Percentiles rank a stretch among this genome's conserved stretches.
These are phyloP conservation scores for Leptomonas pyrrhocoris DNA, from an alignment of 208 protist species.

Conservation along the genomic window DNA sequence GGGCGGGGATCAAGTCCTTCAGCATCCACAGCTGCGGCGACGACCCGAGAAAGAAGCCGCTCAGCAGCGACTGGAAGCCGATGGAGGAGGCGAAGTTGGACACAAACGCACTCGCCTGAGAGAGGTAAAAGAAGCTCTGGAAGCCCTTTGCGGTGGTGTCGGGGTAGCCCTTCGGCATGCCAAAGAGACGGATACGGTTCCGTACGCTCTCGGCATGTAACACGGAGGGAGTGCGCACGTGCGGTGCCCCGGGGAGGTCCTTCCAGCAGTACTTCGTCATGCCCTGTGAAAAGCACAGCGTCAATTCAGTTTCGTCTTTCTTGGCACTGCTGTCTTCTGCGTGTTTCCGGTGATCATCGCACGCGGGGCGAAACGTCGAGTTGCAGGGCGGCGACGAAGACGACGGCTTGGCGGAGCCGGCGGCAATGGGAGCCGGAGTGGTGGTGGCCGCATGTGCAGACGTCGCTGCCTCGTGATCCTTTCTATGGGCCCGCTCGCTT, in stretches of 20 bases:
- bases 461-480: too few species aligned
- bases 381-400: not conserved
- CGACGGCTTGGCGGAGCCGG: not conserved
- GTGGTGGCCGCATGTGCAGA: too few species aligned
- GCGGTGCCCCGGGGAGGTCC: conserved; percentile 20
- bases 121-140: conserved; percentile 83
- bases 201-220: conserved; percentile 35
- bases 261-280: conserved; percentile 57
- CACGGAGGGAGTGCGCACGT: conserved; percentile 31
- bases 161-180: conserved; percentile 83
- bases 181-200: conserved; percentile 56
- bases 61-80: conserved; percentile 82
- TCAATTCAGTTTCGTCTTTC: conserved; percentile 18
- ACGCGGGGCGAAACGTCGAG: not conserved
- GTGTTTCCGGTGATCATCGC: not conserved
- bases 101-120: conserved; percentile 66
- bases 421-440: too few species aligned
- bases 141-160: conserved; percentile 72
- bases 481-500: too few species aligned
- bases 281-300: conserved; percentile 63
- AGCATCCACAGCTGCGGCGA: conserved; percentile 90
- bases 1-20: conserved; percentile 78
- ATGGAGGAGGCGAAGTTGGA: conserved; percentile 89
- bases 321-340: conserved; percentile 13
- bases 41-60: conserved; percentile 78